Evolutionary conservation across 2,329 filamentous ascomycete species (phyloP), one percentile per base, ranked within the genome.

Genomic region (Nigrospora sphaerica): DNA sequence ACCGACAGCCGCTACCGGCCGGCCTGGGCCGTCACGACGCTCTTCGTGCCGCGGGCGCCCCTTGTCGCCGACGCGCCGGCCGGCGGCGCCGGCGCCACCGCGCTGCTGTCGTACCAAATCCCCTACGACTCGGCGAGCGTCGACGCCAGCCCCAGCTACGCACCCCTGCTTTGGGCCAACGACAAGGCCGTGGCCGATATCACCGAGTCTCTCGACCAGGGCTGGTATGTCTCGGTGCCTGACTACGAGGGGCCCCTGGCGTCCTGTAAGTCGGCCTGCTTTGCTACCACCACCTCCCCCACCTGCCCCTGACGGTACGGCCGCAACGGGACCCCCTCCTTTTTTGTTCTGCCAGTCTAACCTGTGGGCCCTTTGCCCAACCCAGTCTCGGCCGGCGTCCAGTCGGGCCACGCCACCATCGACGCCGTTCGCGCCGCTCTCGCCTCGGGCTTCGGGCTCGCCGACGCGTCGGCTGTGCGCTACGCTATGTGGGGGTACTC

Each of bases 401-500:
- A 41, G 28, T 40, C 44, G 16, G 48, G 48, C 11, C 48, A 49
- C 12, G 45, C 45, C 32, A 47, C 45, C 12, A 33, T 49, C 13
- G 48, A 49, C 16, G 44, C 48, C 7, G 37, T 49, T 10, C 44
- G 48, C 11, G 44, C 48, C 37, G 44, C 40, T 14, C 41, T 47
- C 2, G 39, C 40, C 11, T 36, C 35, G 12, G 48, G 39, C 12
- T 32, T 43, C 23, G 48, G 41, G 7, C 38, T 47, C 13, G 39
- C 44, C 18, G 44, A 42, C 16, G 38, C 39, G 17, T 13, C 47
- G 3, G 53, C 64, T 31, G 60, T 66, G 1, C 59, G 54, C 2
- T 55, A 64, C 35, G 64, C 65, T 0, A 57, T 77, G 46, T 77
- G 73, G 74, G 78, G 78, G 0, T 81, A 80, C 54, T 77, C 72